Evolutionary conservation across 768 basidiomycete genomes (phyloP), one percentile per base, ranked within the genome.

Genomic region (Astraeus odoratus): DNA sequence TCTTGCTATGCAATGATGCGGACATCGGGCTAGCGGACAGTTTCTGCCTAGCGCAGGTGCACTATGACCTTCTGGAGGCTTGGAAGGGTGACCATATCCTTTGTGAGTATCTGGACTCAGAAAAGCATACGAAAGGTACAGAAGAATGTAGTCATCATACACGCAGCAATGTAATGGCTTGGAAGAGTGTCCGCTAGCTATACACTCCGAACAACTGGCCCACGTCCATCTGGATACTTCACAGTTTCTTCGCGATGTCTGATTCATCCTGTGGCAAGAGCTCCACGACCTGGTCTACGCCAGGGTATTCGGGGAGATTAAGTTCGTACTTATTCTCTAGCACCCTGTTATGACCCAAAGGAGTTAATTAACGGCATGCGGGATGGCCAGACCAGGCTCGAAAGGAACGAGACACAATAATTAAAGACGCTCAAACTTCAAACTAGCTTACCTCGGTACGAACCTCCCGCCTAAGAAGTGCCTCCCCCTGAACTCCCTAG

Each of bases 381-480:
- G 2, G 8, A 20, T 12, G 18, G 25, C 42, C 13, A 40, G 5
- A 25, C 23, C 38, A 6, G 1, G 12, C 13, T 19, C n/a, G 10
- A 9, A 43, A 29, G 27, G 27, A 5, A 25, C 23, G 13, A 39
- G 18, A 29, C 22, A 25, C 23, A 30, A 25, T 4, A 4, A 34
- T 36, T 23, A 46, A 42, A 39, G 16, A 30, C 12, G 18, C 15
- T 20, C 16, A 19, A 16, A 20, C 9, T 30, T 3, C 25, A 25
- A n/a, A 27, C n/a, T 40, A 0, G 70, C 83, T 53, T 54, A 94
- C 93, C 75, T 85, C 5, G 93, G 81, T 16, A 98, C 77, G 60
- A 99, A 99, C 49, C 96, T 72, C 1, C 96, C 96, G 2, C 95
- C 96, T 1, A 98, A 75, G 59, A 91, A 96, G 70, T 99, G 96